These are phyloP conservation scores for Davidsoniella neocaledoniae DNA, from an alignment of 2,329 filamentous ascomycete genomes.

Conservation along the genomic window DNA sequence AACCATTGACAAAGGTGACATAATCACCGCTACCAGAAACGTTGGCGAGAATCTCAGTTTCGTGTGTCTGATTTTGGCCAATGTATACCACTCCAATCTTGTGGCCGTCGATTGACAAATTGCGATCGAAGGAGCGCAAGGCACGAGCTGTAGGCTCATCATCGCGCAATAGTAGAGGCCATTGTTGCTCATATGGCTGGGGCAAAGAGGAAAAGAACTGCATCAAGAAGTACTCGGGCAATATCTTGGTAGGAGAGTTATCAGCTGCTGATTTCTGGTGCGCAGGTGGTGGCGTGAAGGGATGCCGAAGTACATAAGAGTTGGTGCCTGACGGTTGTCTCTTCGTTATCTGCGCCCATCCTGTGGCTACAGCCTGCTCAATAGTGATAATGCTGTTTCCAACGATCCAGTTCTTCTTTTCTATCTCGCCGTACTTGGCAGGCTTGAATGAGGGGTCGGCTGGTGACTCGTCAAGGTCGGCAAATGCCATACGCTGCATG, in stretches of 20 bases:
- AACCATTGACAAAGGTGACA: slow-evolving; percentile 61
- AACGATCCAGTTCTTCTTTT: slow-evolving; percentile 53
- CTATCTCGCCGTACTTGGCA: slow-evolving; percentile 47
- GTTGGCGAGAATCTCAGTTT: slow-evolving; percentile 75
- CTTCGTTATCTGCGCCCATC: slow-evolving; percentile 54
- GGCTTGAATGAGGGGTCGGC: slow-evolving; percentile 49
- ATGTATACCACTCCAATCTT: slow-evolving; percentile 93
- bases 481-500: slow-evolving; percentile 76
- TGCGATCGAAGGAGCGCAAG: slow-evolving; percentile 69
- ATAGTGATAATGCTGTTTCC: slow-evolving; percentile 60
- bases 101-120: slow-evolving; percentile 81
- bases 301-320: slow-evolving; percentile 41
- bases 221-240: slow-evolving; percentile 59
- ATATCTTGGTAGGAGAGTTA: slow-evolving; percentile 40
- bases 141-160: slow-evolving; percentile 56
- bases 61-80: slow-evolving; percentile 66
- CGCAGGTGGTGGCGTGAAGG: slow-evolving; percentile 39
- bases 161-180: slow-evolving; percentile 58
- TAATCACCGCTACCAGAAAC: slow-evolving; percentile 77
- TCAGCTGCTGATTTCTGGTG: slow-evolving; percentile 29
- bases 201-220: slow-evolving; percentile 49
- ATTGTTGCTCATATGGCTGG: slow-evolving; percentile 39
- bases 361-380: slow-evolving; percentile 49
- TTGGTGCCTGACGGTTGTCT: slow-evolving; percentile 54
- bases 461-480: slow-evolving; percentile 64